These are phyloP conservation scores for Ophiocordyceps unilateralis DNA, from an alignment of 2,329 filamentous ascomycete genomes.

Conservation along the genomic window DNA sequence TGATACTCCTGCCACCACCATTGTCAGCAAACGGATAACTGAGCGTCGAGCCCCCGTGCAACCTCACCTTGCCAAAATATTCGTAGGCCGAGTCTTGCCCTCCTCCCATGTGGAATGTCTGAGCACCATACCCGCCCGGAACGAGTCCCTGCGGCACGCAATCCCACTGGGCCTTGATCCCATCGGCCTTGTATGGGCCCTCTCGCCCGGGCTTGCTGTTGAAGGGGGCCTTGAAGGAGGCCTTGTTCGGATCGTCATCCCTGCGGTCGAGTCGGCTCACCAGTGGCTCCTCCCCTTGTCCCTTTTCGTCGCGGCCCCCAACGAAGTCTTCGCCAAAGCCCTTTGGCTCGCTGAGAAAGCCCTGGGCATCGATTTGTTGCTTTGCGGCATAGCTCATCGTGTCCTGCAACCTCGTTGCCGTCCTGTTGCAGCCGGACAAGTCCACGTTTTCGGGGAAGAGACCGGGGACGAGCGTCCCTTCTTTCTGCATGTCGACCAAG, in stretches of 20 bases:
- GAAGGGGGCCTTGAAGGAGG: neutral
- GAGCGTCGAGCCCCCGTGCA: no score
- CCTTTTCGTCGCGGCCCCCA: slow-evolving; percentile 1
- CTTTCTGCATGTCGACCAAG: slow-evolving; percentile 56
- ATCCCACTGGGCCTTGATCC: slow-evolving; percentile 19
- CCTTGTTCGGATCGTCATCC: neutral
- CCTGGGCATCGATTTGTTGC: slow-evolving; percentile 16
- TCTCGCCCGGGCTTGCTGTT: neutral
- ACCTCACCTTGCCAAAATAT: slow-evolving; percentile 46
- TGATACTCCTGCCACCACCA: slow-evolving; percentile 39
- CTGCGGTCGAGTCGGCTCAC: slow-evolving; percentile 1
- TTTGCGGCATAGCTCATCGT: slow-evolving; percentile 17
- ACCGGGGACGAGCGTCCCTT: slow-evolving; percentile 51
- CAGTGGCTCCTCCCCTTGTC: slow-evolving; percentile 2
- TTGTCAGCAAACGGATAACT: slow-evolving; percentile 5
- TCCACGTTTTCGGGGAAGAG: slow-evolving; percentile 69
- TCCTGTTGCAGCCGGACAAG: slow-evolving; percentile 58
- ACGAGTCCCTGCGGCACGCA: slow-evolving; percentile 45
- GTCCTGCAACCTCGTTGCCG: slow-evolving; percentile 17
- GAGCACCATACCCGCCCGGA: slow-evolving; percentile 22
- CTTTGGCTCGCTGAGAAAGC: slow-evolving; percentile 10
- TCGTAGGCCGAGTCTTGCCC: slow-evolving; percentile 56
- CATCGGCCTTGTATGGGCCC: slow-evolving; percentile 17
- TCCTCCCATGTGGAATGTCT: slow-evolving; percentile 44
- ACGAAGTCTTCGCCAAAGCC: slow-evolving; percentile 8